A percentile compares a stretch with the other conserved stretches of the same genome.
phyloP scores from a whole-genome alignment of 2,329 filamentous ascomycete genomes.

The Curvularia spicifera region DNA sequence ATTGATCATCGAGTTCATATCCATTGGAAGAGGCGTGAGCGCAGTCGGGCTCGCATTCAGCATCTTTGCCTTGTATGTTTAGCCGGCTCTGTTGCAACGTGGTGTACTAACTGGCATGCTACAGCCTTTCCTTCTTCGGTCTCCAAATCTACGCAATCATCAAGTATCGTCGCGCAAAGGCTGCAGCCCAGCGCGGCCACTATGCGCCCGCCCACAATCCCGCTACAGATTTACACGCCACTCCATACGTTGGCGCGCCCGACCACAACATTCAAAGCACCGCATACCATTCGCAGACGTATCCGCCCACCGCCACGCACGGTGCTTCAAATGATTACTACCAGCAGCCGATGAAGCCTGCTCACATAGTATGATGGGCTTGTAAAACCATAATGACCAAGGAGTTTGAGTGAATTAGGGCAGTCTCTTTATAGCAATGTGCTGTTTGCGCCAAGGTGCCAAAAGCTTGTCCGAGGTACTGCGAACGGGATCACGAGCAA shows the following conservation, averaged over 20 bases:
- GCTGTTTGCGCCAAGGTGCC: neutral
- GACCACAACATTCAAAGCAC: conserved; percentile 33
- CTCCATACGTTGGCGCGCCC: conserved; percentile 26
- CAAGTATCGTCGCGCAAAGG: conserved; percentile 46
- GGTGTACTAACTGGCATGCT: conserved; percentile 12
- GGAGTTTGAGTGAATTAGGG: neutral
- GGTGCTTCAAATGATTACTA: conserved; percentile 32
- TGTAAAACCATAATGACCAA: neutral
- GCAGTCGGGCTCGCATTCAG: conserved; percentile 35
- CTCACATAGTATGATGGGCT: conserved; percentile 31
- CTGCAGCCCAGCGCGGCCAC: conserved; percentile 40
- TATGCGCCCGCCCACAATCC: conserved; percentile 45
- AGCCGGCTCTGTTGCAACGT: neutral
- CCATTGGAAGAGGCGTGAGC: conserved; percentile 29
- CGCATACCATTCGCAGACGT: conserved; percentile 34
- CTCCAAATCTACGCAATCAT: conserved; percentile 52
- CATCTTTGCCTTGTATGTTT: conserved; percentile 45
- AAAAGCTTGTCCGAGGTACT: neutral
- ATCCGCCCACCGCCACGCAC: conserved; percentile 21
- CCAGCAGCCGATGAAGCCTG: conserved; percentile 36
- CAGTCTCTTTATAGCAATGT: neutral
- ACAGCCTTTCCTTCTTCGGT: conserved; percentile 45
- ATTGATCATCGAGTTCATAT: conserved; percentile 42
- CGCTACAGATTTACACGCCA: conserved; percentile 19
- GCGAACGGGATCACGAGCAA: neutral